phyloP scores from a whole-genome alignment of 176 grass and related monocot species.

The Oryza glaberrima region DNA sequence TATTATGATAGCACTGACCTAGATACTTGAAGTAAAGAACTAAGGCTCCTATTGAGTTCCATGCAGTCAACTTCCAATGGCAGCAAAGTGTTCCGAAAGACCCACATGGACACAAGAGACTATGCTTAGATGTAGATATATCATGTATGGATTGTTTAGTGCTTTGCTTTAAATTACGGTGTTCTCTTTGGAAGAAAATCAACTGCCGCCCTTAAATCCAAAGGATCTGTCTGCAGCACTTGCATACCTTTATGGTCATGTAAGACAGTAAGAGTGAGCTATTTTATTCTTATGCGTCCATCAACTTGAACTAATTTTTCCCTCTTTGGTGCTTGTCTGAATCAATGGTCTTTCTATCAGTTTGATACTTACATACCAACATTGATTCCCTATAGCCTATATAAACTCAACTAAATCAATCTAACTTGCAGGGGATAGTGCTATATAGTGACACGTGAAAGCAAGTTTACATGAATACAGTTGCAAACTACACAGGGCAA shows the following conservation, averaged over 20 bases:
- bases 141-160: background rate
- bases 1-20: conserved; percentile 3
- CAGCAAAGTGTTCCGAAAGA: background rate
- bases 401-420: background rate
- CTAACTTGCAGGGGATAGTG: background rate
- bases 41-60: background rate
- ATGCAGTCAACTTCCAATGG: background rate
- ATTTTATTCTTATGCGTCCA: background rate
- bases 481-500: background rate
- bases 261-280: background rate
- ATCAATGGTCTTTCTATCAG: background rate
- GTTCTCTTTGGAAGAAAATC: background rate
- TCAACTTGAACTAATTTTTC: background rate
- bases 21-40: conserved; percentile 16
- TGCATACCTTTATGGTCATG: background rate
- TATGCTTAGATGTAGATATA: too few species aligned
- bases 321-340: background rate
- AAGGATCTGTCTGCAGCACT: conserved; percentile 9
- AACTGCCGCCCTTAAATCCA: background rate
- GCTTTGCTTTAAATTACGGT: background rate
- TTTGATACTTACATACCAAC: conserved; percentile 23
- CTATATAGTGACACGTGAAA: background rate
- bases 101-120: background rate
- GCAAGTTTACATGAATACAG: background rate
- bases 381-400: background rate